Evolutionary conservation across 129 eudicot species (phyloP), one percentile per base, ranked within the genome.

Genomic region (Rutidosis leptorrhynchoides): DNA sequence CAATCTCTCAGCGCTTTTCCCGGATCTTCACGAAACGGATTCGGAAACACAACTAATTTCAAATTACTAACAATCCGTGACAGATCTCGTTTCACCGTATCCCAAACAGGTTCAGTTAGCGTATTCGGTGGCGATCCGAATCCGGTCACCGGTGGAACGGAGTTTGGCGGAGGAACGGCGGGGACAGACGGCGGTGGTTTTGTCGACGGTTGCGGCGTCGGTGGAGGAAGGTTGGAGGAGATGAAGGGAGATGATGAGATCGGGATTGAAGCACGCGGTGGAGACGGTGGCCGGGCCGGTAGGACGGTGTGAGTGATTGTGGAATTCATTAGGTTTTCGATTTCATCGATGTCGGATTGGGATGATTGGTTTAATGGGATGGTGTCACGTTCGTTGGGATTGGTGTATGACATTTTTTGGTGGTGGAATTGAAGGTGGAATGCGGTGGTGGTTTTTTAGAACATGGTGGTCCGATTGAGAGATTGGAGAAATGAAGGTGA

Each of bases 311-410:
- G 85, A 49, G 63, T 24, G 40, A 73, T 29, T 29, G 68, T 61
- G 84, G 78, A 67, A 69, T 87, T 53, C 75, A 90, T 87, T 20
- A 87, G 97, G 74, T 83, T 83, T 59, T 90, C 96, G 77, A 90
- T 87, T 89, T 90, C 96, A 73, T 90, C 97, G 58, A 90, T 90
- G 94, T 90, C 96, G 55, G 97, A 90, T 72, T 90, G 97, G 58
- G 97, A 90, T 37, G 46, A 40, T 6, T 83, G 74, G 82, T 90
- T 87, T 23, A 90, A 84, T 4, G 97, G 96, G 45, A 85, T 75
- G 61, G 96, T 90, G 80, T 90, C 96, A 1, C 79, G 79, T 59
- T 74, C 79, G 77, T 79, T 72, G 76, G 83, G 10, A 16, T 67
- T 60, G 78, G 77, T 71, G 76, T 87, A 57, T 20, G 82, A 63